Base-by-base conservation (phyloP, 2,329 filamentous ascomycete species). In the Colletotrichum nymphaeae region DNA sequence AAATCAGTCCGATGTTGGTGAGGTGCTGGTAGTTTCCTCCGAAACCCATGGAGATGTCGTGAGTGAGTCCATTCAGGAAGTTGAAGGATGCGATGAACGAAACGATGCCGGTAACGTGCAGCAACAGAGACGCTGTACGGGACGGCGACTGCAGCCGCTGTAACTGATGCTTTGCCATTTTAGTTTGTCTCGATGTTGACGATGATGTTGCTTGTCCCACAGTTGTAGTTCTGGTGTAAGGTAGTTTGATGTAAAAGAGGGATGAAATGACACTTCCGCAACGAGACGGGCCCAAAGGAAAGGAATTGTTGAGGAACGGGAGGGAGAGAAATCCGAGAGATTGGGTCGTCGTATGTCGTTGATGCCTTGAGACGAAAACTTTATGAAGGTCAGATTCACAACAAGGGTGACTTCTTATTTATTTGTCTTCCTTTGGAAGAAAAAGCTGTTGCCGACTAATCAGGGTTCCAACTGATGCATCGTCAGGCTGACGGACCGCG, bases 1-100 rank as follows among this genome's bases (percentile, higher is more conserved):
- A 83, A 1, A 87, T 84, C 56, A 95, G 87, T 30, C 92, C 93
- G 71, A 95, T 88, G 78, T 94, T 94, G 76, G 93, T 95, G 37
- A 95, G 87, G 78, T 93, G 94, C 80, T 94, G 91, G 75, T 91
- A 89, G 78, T 93, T 88, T 83, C 92, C 88, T 70, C 93, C 93
- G 77, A 92, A 93, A 1, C 90, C 86, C 0, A 86, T 83, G 63
- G 88, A 88, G 57, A 91, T 87, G 64, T 85, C 81, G 12, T 85
- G 88, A 2, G 89, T 87, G 81, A 86, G 89, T 14, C 77, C 75
- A 19, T 80, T 77, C 2, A 91, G 82, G 76, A 88, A 90, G 72
- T 84, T 80, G 79, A 90, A 91, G 63, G 85, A 89, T 60, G 86
- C 85, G 24, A 81, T 76, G 77, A 91, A 91, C 7, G 88, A 90